Base-by-base conservation (phyloP, 2,329 filamentous ascomycete species). In the Fusarium scirpi region DNA sequence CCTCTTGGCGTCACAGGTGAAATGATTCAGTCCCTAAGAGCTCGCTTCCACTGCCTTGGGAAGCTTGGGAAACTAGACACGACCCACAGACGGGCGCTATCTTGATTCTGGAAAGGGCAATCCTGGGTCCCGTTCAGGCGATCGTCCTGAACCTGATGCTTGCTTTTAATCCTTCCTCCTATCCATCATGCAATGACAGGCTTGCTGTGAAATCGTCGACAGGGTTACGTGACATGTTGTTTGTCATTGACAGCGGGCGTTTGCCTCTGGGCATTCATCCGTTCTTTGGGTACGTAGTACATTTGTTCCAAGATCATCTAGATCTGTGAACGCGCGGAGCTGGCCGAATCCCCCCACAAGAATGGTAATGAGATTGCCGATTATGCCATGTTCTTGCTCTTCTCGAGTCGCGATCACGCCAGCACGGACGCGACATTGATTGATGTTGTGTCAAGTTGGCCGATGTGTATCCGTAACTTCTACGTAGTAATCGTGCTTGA, bases 1-100 rank as follows among this genome's bases (percentile, higher is more conserved):
- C 48, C 62, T 69, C 48, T 70, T 74, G 64, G 67, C 58, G 73
- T 76, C 68, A 57, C 73, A 75, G 58, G 46, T 75, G 61, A 72
- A 70, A 76, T 74, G 69, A 76, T 46, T 27, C 27, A 60, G 60
- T 64, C 46, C 41, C 61, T 58, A 43, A 60, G 46, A 22, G 38
- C 52, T 71, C 69, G 64, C 61, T 67, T 71, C 69, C 67, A 55
- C 51, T 45, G 57, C 49, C 57, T 57, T 68, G 65, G 73, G 55
- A 70, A 58, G 38, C 52, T 57, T 68, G 62, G 71, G 55, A 70
- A 58, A 38, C 52, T 58, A 56, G 44, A 44, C 41, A 48, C 47
- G 45, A 53, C 56, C 60, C 63, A 55, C 51, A 51, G 63, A 29
- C 56, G 60, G 58, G 65, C 67, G 58, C 62, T 60, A 62, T 66